Evolutionary conservation across 345 rosid genomes (phyloP), one percentile per base, ranked within the genome.

Genomic region (Acer campestre): DNA sequence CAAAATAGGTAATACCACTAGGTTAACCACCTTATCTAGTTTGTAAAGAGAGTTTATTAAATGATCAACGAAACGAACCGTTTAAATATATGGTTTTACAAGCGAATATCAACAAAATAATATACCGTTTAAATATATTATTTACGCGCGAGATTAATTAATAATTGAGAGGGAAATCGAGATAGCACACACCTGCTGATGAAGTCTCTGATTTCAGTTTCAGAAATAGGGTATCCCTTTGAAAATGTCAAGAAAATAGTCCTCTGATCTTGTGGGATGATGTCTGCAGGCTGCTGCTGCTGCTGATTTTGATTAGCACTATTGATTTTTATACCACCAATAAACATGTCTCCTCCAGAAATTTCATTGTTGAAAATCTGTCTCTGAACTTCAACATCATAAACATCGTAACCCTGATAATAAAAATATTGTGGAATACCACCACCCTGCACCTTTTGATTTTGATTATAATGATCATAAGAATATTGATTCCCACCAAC

Each of bases 201-300:
- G 84, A 82, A 88, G 18, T 76, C 87, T 46, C 75, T 83, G 44
- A 93, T 80, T 84, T 91, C 98, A 20, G 77, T 70, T 61, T 88
- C 88, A 0, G 88, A 75, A 67, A 90, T 81, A 1, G 92, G 92
- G 76, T 91, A 91, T 6, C 98, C 98, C 80, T 80, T 90, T 0
- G 98, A 93, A 77, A 93, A 93, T 0, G 97, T 90, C 82, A 91
- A 81, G 89, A 93, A 91, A 73, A 93, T 77, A 11, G 94, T 88
- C 85, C 93, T 83, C 7, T 80, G 85, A 31, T 87, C 90, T 0
- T 79, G 62, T 0, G 87, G 25, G 4, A n/a, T 6, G 0, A 38
- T 70, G 13, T 29, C 76, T 20, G n/a, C n/a, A n/a, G 64, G 46
- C 9, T 64, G 69, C 67, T 49, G 77, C 11, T 64, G 71, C 67